Base-by-base conservation (phyloP, 495 filamentous ascomycete genomes). In the Lepraria neglecta region DNA sequence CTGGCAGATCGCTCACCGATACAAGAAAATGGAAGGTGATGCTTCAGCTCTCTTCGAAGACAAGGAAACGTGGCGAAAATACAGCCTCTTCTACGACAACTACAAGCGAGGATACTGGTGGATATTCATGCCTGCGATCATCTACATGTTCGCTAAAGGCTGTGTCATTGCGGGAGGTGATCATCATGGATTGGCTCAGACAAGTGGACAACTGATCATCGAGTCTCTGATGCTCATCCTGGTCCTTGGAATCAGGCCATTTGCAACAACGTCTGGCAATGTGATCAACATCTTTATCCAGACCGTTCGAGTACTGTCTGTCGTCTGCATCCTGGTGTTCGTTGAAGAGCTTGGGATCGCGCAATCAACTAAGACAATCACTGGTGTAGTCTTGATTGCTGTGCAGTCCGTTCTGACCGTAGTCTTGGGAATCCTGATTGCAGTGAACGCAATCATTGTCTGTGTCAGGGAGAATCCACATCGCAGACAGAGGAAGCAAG, bases 61-160 rank as follows among this genome's bases (percentile, higher is more conserved):
- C 70, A 94, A 91, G 77, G 84, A 87, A 58, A 88, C 87, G 53
- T 96, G 95, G 92, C 79, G 88, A 67, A 95, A 91, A 73, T 98
- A 98, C 78, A 95, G 88, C 68, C 77, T 97, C 40, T 98, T 98
- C 78, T 98, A 98, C 74, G 94, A 98, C 66, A 87, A 85, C 65
- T 97, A 94, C 75, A 90, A 92, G 73, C 87, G 85, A 68, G 84
- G 87, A 65, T 95, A 90, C 75, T 98, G 92, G 92, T 97, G 92
- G 91, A 70, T 97, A 10, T 98, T 98, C 71, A 81, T 98, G 14
- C 94, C 94, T 7, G 78, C 81, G 50, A 96, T 98, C 73, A 54
- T 94, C 58, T 98, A 97, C 78, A 89, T 92, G 79, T 92, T 97
- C 68, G 87, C 83, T 67, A 95, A 91, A 74, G 91, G 91, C 50